Percentiles rank a stretch among this genome's conserved stretches.
Evolutionary conservation across 306 rosid genomes (phyloP).

Genomic region (Vachellia collinsii): DNA sequence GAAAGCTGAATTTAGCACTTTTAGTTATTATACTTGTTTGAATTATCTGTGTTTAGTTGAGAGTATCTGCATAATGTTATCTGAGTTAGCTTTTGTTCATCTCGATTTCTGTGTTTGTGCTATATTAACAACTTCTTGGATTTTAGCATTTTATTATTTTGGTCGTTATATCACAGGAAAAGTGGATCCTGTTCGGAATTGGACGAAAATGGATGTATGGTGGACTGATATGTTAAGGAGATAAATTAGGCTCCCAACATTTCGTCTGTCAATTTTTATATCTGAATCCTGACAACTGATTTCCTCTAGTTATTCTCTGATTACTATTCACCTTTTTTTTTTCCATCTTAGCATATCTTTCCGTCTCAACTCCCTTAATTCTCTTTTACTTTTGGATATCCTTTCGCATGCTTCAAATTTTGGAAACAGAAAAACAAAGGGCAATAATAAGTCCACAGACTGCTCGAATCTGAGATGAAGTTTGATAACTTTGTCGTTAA

Average conservation of each 20-base stretch:
- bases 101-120: conserved; percentile 10
- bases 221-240: conserved; percentile 27
- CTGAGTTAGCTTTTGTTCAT: conserved; percentile 14
- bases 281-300: not conserved
- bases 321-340: not conserved
- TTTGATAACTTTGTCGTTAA: not conserved
- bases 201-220: not conserved
- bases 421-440: not conserved
- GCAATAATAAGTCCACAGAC: conserved; percentile 2
- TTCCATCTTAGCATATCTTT: not conserved
- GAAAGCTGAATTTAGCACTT: conserved; percentile 17
- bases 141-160: conserved; percentile 7
- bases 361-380: conserved; percentile 10
- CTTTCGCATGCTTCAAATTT: conserved; percentile 8
- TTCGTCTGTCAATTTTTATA: conserved; percentile 13
- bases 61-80: not conserved
- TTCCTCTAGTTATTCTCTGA: not conserved
- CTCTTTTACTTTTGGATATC: conserved; percentile 27
- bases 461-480: conserved; percentile 25
- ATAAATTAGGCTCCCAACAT: not conserved
- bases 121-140: not conserved
- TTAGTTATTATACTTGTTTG: not conserved
- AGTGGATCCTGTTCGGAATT: conserved; percentile 25
- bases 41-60: conserved; percentile 11
- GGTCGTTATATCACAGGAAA: not conserved